Evolutionary conservation across 2,329 filamentous ascomycete species (phyloP).

Genomic region (Gnomoniopsis smithogilvyi): DNA sequence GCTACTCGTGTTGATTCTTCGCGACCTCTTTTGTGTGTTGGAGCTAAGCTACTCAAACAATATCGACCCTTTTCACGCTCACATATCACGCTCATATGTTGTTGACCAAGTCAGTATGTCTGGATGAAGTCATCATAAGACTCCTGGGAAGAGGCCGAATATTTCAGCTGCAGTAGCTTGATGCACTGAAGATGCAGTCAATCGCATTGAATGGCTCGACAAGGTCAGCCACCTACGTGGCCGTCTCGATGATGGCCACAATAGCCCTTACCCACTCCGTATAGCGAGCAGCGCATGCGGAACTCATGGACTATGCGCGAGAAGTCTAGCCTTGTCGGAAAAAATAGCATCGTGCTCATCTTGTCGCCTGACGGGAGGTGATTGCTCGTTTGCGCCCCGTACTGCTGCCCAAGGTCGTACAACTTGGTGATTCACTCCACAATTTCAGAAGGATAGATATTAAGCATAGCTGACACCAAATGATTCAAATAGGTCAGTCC

Average conservation of each 20-base stretch:
- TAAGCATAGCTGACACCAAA: background rate
- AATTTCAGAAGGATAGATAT: background rate
- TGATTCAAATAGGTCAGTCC: background rate
- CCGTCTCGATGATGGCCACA: background rate
- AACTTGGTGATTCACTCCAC: constrained; percentile 12
- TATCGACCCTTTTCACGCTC: background rate
- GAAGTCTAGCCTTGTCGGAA: background rate
- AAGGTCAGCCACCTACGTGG: too few relatives aligned
- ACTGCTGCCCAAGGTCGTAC: constrained; percentile 31
- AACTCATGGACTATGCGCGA: background rate
- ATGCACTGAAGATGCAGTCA: background rate
- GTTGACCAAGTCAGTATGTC: background rate
- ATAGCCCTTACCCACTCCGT: background rate
- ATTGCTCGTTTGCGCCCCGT: constrained; percentile 19
- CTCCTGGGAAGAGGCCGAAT: background rate
- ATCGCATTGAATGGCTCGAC: background rate
- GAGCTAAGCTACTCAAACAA: background rate
- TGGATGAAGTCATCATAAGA: background rate
- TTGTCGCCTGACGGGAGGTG: constrained; percentile 13
- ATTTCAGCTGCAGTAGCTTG: background rate
- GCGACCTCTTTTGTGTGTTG: background rate
- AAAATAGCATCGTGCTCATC: constrained; percentile 9
- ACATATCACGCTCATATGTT: background rate
- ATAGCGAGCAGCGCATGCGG: background rate
- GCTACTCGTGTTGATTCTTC: background rate